Evolutionary conservation across 306 rosid species (phyloP).

Genomic region (Sophora flavescens): DNA sequence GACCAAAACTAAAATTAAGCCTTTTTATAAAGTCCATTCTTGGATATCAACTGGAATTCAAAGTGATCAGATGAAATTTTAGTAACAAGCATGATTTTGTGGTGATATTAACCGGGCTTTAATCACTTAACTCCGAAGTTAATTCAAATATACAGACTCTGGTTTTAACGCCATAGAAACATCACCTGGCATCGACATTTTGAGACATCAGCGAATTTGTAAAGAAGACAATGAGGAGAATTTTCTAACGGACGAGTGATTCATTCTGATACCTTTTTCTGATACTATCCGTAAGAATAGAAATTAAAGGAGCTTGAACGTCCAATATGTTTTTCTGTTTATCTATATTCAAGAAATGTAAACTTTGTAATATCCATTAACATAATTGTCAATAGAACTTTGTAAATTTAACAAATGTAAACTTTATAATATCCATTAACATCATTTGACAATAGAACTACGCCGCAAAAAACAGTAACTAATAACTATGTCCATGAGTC

Average conservation of each 20-base stretch:
- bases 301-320: too few relatives aligned
- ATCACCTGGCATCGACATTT: neutral
- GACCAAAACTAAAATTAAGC: too few relatives aligned
- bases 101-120: neutral
- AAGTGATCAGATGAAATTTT: neutral
- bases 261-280: neutral
- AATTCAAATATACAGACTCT: conserved; percentile 27
- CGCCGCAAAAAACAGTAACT: conserved; percentile 16
- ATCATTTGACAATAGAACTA: conserved; percentile 25
- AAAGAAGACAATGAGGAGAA: conserved; percentile 8
- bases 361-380: conserved; percentile 31
- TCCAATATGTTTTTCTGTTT: conserved; percentile 18
- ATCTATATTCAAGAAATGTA: conserved; percentile 29
- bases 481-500: conserved; percentile 36
- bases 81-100: neutral
- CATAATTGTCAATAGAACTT: conserved; percentile 29
- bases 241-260: neutral
- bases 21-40: neutral
- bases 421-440: conserved; percentile 6
- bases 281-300: neutral
- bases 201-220: neutral
- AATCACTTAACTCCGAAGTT: neutral
- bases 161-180: too few relatives aligned
- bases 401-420: conserved; percentile 30
- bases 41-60: neutral